phyloP scores from a whole-genome alignment of 83 land plant species.

The Thuja plicata region DNA sequence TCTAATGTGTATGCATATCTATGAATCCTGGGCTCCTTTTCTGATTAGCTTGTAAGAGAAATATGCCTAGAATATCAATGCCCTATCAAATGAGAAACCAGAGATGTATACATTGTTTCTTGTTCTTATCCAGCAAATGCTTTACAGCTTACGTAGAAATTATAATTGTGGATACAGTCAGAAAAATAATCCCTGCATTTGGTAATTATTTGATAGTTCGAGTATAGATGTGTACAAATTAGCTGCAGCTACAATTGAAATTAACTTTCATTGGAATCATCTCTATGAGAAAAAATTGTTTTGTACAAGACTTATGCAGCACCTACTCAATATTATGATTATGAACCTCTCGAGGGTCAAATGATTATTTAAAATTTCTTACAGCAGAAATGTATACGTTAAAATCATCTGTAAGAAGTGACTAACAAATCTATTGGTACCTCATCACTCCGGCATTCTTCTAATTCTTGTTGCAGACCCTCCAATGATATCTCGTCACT shows the following conservation, averaged over 20 bases:
- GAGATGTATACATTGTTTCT: not conserved
- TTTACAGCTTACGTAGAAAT: not conserved
- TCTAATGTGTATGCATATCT: not conserved
- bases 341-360: not conserved
- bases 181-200: not conserved
- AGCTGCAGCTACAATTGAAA: not conserved
- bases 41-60: not conserved
- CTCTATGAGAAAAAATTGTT: not conserved
- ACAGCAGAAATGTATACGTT: not conserved
- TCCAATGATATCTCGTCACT: constrained; percentile 70
- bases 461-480: constrained; percentile 66
- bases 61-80: not conserved
- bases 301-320: not conserved
- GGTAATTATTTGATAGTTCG: not conserved
- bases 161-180: not conserved
- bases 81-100: not conserved
- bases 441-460: constrained; percentile 63
- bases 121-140: not conserved
- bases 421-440: constrained; percentile 22
- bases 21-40: not conserved
- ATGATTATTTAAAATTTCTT: not conserved
- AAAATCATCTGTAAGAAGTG: not conserved
- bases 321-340: not conserved
- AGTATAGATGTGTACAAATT: not conserved
- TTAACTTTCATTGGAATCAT: not conserved